Conservation (phyloP, 2,329 filamentous ascomycete species). For the Lachnellula subtilissima region DNA sequence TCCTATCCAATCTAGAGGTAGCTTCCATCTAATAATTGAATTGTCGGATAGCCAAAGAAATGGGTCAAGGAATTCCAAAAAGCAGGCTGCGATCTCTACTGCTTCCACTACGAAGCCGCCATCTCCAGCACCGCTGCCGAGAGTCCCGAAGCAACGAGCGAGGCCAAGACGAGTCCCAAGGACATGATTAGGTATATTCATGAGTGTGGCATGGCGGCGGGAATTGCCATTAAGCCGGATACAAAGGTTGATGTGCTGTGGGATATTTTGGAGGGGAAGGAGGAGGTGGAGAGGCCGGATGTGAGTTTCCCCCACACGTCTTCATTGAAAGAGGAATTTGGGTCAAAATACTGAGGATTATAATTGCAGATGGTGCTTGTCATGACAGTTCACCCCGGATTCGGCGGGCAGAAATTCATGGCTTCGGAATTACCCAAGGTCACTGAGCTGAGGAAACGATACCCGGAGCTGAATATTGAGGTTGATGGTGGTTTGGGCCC, state of each 20-base stretch:
- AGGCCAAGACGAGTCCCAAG: constrained; percentile 71
- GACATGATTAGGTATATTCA: constrained; percentile 91
- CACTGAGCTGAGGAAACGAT: constrained; percentile 71
- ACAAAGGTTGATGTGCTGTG: constrained; percentile 89
- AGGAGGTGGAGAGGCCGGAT: constrained; percentile 77
- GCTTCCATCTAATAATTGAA: too few relatives aligned
- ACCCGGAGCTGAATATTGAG: constrained; percentile 93
- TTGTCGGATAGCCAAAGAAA: constrained; percentile 71
- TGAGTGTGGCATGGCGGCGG: constrained; percentile 78
- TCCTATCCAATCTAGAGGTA: too few relatives aligned
- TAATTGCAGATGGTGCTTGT: constrained; percentile 82
- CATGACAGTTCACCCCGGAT: constrained; percentile 97
- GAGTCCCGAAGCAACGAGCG: constrained; percentile 63
- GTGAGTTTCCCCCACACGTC: constrained; percentile 50
- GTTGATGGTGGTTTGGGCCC: constrained; percentile 90
- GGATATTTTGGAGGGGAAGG: constrained; percentile 73
- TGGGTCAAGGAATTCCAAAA: constrained; percentile 96
- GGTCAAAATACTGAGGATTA: constrained; percentile 8
- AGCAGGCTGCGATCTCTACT: constrained; percentile 96
- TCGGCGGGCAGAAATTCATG: constrained; percentile 99
- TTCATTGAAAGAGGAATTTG: neutral
- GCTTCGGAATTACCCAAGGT: constrained; percentile 93
- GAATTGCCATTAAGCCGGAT: constrained; percentile 91
- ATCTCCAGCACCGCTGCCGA: constrained; percentile 77
- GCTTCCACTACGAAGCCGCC: constrained; percentile 98